Percentiles rank a stretch among this genome's conserved stretches.
Conservation (phyloP, 495 filamentous ascomycete species). For the Aspergillus avenaceus region DNA sequence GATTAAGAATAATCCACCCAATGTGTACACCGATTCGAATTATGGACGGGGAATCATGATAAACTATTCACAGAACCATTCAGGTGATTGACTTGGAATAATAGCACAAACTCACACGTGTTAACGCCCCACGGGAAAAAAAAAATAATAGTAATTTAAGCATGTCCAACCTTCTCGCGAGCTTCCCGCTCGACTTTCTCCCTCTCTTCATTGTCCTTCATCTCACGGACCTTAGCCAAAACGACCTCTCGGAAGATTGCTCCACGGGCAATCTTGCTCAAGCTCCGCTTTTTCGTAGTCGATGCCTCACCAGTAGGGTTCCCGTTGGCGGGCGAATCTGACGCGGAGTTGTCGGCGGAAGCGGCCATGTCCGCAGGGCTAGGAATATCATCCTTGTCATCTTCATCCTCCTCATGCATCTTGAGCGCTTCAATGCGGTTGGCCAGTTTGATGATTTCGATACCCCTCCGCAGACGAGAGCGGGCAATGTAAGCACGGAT, state of each 20-base stretch:
- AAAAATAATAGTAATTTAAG: conserved; percentile 14
- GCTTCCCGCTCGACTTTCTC: conserved; percentile 57
- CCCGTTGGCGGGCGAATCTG: background rate
- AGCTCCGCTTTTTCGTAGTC: conserved; percentile 55
- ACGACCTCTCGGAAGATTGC: conserved; percentile 98
- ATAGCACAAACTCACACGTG: conserved; percentile 5
- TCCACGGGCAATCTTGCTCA: conserved; percentile 74
- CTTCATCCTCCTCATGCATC: conserved; percentile 88
- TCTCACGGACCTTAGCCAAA: conserved; percentile 89
- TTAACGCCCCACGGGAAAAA: conserved; percentile 1
- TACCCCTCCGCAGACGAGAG: conserved; percentile 84
- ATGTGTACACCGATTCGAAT: conserved; percentile 7
- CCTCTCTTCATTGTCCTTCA: conserved; percentile 80
- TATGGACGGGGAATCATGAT: conserved; percentile 26
- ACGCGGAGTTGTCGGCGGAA: background rate
- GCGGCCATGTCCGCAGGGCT: conserved; percentile 47
- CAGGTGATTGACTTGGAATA: conserved; percentile 9
- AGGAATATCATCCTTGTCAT: conserved; percentile 55
- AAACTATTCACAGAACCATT: conserved; percentile 17
- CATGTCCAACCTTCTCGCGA: conserved; percentile 34
- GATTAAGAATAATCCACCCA: background rate
- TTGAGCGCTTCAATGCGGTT: conserved; percentile 97
- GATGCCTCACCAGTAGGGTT: conserved; percentile 12
- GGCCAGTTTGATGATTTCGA: conserved; percentile 93
- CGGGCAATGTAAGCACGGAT: conserved; percentile 92